Percentiles rank a stretch among this genome's conserved stretches.
These are phyloP conservation scores for Monascus purpureus DNA, from an alignment of 495 filamentous ascomycete species.

Conservation along the genomic window DNA sequence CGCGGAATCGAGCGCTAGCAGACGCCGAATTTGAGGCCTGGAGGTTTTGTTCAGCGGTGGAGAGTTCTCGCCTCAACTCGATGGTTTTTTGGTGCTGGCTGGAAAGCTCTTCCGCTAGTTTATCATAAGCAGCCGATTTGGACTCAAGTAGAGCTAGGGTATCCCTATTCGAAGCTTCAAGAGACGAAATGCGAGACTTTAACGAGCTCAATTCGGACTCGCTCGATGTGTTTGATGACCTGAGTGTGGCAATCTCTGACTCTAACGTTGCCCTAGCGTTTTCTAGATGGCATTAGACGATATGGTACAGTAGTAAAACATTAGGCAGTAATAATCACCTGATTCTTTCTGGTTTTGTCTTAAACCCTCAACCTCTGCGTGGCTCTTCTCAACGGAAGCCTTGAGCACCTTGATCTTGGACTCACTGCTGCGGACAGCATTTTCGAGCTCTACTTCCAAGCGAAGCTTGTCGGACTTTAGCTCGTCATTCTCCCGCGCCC, in stretches of 20 bases:
- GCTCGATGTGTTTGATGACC: slow-evolving; percentile 59
- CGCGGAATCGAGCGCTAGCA: slow-evolving; percentile 68
- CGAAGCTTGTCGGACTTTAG: slow-evolving; percentile 72
- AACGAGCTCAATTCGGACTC: slow-evolving; percentile 63
- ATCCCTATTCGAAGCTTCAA: slow-evolving; percentile 86
- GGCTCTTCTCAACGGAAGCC: slow-evolving; percentile 61
- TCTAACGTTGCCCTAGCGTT: slow-evolving; percentile 51
- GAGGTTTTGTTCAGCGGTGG: slow-evolving; percentile 61
- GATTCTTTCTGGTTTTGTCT: slow-evolving; percentile 66
- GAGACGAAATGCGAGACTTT: slow-evolving; percentile 62
- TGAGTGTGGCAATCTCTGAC: slow-evolving; percentile 66
- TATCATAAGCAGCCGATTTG: slow-evolving; percentile 76
- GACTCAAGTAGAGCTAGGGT: slow-evolving; percentile 76
- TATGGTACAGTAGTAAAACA: not conserved
- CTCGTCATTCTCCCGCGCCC: slow-evolving; percentile 67
- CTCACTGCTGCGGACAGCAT: slow-evolving; percentile 65
- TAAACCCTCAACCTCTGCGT: slow-evolving; percentile 64
- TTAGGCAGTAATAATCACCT: slow-evolving; percentile 36
- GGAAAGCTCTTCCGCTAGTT: slow-evolving; percentile 71
- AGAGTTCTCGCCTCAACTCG: slow-evolving; percentile 66
- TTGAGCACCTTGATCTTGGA: slow-evolving; percentile 69
- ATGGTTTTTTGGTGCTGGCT: slow-evolving; percentile 77
- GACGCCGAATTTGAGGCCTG: slow-evolving; percentile 67
- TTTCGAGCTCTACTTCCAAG: slow-evolving; percentile 84
- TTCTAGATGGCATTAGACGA: slow-evolving; percentile 34